These are phyloP conservation scores for Metschnikowia baotianmanensis DNA, from an alignment of 805 yeast genomes.

Conservation along the genomic window DNA sequence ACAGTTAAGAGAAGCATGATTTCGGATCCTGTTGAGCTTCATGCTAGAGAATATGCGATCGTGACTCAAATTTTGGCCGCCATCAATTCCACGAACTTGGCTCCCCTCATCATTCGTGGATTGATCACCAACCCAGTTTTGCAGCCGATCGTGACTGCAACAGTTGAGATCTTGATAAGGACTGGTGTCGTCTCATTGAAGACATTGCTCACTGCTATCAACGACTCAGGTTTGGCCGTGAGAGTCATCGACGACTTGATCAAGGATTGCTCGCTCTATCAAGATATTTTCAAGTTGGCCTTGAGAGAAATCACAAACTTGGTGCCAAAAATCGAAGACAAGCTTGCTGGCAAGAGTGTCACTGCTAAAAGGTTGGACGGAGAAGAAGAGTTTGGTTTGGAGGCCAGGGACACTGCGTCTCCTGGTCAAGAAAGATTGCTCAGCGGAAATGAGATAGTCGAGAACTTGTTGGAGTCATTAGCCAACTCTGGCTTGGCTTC, in stretches of 20 bases:
- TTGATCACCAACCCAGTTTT: slow-evolving; percentile 33
- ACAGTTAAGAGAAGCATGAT: slow-evolving; percentile 29
- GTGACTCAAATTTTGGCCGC: slow-evolving; percentile 41
- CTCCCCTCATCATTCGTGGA: slow-evolving; percentile 34
- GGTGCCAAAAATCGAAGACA: slow-evolving; percentile 25
- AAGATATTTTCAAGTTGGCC: slow-evolving; percentile 38
- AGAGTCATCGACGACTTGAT: slow-evolving; percentile 35
- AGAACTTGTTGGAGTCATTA: slow-evolving; percentile 42
- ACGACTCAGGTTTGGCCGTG: slow-evolving; percentile 42
- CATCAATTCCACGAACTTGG: slow-evolving; percentile 35
- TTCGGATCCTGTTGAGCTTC: slow-evolving; percentile 23
- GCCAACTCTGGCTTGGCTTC: slow-evolving; percentile 42
- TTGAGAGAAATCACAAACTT: slow-evolving; percentile 30
- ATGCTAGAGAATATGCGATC: slow-evolving; percentile 38
- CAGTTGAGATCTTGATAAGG: slow-evolving; percentile 30
- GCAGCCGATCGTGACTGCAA: slow-evolving; percentile 28
- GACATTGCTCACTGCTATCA: slow-evolving; percentile 39
- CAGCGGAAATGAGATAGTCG: slow-evolving; percentile 23
- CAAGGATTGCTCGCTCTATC: slow-evolving; percentile 38
- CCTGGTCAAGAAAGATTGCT: slow-evolving; percentile 13
- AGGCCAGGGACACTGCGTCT: slow-evolving; percentile 3
- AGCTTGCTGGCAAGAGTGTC: slow-evolving; percentile 22
- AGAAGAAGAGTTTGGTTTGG: slow-evolving; percentile 1
- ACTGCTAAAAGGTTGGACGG: slow-evolving; percentile 24
- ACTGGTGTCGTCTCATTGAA: slow-evolving; percentile 31